Evolutionary conservation across 306 rosid species (phyloP), one percentile per base, ranked within the genome.

Genomic region (Albizia julibrissin): DNA sequence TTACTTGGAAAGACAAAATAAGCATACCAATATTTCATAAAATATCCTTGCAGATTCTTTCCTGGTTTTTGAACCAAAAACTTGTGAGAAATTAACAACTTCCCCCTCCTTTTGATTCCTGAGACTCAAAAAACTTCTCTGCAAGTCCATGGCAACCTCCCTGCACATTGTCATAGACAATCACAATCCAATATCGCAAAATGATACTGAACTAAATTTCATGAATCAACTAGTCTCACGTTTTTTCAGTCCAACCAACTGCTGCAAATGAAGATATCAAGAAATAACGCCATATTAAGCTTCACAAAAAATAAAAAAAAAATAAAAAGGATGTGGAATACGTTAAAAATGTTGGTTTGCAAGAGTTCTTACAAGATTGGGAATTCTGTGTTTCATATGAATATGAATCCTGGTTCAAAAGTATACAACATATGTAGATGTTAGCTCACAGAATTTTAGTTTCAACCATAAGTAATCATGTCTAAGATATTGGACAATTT

Each of bases 11-110:
- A 54, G 10, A 19, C 9, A 16, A 50, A 79, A 34, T 21, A 34
- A 77, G 74, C 87, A 39, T 88, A 91, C 95, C 93, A 91, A 84
- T 78, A 85, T 80, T 84, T 91, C 95, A 64, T 89, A 85, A 69
- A 91, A 91, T 50, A 89, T 59, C 77, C 84, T 78, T 70, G 93
- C 91, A 84, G 83, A 81, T 78, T 89, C 86, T 88, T 85, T 91
- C 86, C 72, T 86, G 46, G 87, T 78, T 83, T 73, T 78, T 78
- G 83, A 79, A 15, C 81, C 83, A 8, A 80, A 59, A 78, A 83
- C 77, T 27, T 68, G 85, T 12, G 77, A 62, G 76, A 89, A 78
- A 59, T 81, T 88, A 71, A 86, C 75, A 21, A 27, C 82, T 83
- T 81, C 81, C 81, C 80, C 81, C 80, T 75, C 27, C 29, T 84